A percentile compares a stretch with the other conserved stretches of the same genome.
Conservation (phyloP, 2,329 filamentous ascomycete species). For the Cercospora beticola region DNA sequence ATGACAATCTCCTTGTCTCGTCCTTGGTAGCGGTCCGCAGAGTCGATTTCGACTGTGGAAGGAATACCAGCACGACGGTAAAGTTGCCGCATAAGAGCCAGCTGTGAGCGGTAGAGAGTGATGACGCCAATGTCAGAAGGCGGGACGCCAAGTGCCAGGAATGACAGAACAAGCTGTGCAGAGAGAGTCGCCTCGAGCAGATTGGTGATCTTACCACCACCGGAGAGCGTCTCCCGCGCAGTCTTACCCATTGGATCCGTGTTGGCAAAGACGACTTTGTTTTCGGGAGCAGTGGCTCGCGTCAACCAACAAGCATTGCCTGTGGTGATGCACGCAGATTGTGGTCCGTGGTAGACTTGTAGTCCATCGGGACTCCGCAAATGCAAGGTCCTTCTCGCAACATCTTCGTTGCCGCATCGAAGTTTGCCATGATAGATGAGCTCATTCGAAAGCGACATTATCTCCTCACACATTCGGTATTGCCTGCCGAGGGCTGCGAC, state of each 20-base stretch:
- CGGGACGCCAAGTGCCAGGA: conserved; percentile 73
- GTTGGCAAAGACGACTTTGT: conserved; percentile 83
- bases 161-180: conserved; percentile 74
- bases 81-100: conserved; percentile 74
- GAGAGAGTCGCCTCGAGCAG: conserved; percentile 75
- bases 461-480: conserved; percentile 96
- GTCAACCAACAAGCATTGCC: conserved; percentile 69
- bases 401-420: conserved; percentile 78
- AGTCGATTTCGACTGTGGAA: conserved; percentile 83
- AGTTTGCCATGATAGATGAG: conserved; percentile 90
- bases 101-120: conserved; percentile 92
- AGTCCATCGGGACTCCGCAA: conserved; percentile 55
- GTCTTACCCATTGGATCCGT: conserved; percentile 70
- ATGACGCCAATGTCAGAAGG: conserved; percentile 84
- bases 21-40: conserved; percentile 94
- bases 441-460: conserved; percentile 90
- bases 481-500: conserved; percentile 93
- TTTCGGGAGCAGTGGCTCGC: conserved; percentile 65
- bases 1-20: conserved; percentile 93
- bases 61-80: conserved; percentile 48
- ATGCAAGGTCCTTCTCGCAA: conserved; percentile 67
- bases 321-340: conserved; percentile 3
- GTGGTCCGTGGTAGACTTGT: conserved; percentile 34
- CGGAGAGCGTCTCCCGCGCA: conserved; percentile 64
- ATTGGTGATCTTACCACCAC: conserved; percentile 77